phyloP scores from a whole-genome alignment of 768 basidiomycete genomes.

The Leccinellum rugosiceps region DNA sequence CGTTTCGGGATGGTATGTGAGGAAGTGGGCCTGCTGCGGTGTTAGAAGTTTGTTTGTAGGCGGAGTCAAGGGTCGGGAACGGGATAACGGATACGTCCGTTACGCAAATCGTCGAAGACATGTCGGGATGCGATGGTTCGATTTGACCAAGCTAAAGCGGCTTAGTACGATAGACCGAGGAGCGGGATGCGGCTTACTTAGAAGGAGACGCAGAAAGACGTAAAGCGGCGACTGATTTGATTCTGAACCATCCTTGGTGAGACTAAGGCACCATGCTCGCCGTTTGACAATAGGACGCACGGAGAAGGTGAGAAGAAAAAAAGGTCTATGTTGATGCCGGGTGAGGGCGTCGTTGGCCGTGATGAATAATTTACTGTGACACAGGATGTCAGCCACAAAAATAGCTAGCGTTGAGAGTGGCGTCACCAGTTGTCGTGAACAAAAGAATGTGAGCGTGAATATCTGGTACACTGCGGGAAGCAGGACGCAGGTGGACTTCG shows the following conservation, averaged over 20 bases:
- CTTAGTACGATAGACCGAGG: not conserved
- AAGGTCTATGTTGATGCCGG: not conserved
- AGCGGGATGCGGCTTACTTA: slow-evolving; percentile 4
- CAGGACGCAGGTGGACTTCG: slow-evolving; percentile 1
- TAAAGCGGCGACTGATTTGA: slow-evolving; percentile 12
- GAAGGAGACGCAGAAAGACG: slow-evolving; percentile 16
- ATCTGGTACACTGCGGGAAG: not conserved
- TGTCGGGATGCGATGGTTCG: slow-evolving; percentile 1
- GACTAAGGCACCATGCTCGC: slow-evolving; percentile 3
- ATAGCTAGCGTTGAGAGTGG: not conserved
- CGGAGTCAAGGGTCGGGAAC: slow-evolving; percentile 23
- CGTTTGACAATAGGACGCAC: slow-evolving; percentile 10
- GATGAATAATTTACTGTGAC: slow-evolving; percentile 18
- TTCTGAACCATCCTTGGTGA: slow-evolving; percentile 12
- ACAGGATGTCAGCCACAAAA: slow-evolving; percentile 8
- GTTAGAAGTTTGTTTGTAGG: slow-evolving; percentile 42
- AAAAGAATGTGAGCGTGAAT: slow-evolving; percentile 10
- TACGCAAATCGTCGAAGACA: slow-evolving; percentile 24
- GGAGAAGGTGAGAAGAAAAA: not conserved
- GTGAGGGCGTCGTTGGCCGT: slow-evolving; percentile 5
- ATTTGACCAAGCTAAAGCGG: not conserved
- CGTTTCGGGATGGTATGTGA: slow-evolving; percentile 53
- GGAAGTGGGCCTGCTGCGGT: slow-evolving; percentile 60
- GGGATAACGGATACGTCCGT: slow-evolving; percentile 26
- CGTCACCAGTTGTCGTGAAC: slow-evolving; percentile 17